Evolutionary conservation across 345 rosid genomes (phyloP), one percentile per base, ranked within the genome.

Genomic region (Euphorbia pulcherrima): DNA sequence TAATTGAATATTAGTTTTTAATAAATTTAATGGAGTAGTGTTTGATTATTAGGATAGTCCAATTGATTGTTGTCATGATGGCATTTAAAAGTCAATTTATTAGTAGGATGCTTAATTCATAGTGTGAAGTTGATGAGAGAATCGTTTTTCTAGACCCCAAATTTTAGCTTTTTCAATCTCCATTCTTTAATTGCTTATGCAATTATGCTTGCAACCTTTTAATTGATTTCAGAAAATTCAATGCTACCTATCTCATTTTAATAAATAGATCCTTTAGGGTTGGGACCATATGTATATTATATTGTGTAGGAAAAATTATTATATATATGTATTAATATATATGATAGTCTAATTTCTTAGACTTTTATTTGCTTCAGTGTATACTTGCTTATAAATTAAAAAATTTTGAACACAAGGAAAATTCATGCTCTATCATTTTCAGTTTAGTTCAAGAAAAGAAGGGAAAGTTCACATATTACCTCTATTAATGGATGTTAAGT

Each of bases 211-310:
- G 4, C 27, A 57, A 28, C 30, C 20, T 28, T 30, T n/a, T n/a
- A 39, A 13, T 21, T 4, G 55, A 56, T 68, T 14, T 50, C 40
- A 37, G 48, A 60, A 60, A 48, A 14, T 26, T 53, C 52, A 18
- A 2, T 54, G 47, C 10, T 16, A 20, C 14, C 21, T 47, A 44
- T 44, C 18, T 66, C 60, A 66, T 33, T 53, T 33, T 20, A 24
- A 7, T 21, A 8, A 41, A 41, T 41, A 44, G 17, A 2, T 0
- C 60, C 18, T 24, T 35, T n/a, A 44, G 33, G 56, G 11, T 28
- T 52, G 74, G 68, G 68, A 71, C 74, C 74, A 63, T 53, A 17
- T 8, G 18, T n/a, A 37, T 35, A 33, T 12, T 8, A 26, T 24
- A 35, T 62, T 70, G 21, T 21, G 16, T 53, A 53, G 13, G 62